phyloP scores from a whole-genome alignment of 2,329 filamentous ascomycete species.

The Pyrenophora tritici-repentis region DNA sequence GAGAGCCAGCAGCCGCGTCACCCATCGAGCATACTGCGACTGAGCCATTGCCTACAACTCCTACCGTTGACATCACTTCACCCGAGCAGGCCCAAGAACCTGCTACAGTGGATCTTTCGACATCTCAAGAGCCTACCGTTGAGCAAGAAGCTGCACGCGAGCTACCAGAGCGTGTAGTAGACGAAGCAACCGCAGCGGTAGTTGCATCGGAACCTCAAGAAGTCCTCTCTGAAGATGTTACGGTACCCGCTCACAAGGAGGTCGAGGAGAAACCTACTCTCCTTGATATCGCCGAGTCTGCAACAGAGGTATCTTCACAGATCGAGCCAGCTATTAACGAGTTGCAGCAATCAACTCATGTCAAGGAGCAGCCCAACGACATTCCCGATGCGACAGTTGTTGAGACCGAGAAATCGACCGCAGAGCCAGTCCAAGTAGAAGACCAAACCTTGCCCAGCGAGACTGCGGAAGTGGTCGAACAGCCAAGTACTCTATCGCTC shows the following conservation, averaged over 20 bases:
- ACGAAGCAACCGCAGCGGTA: conserved; percentile 7
- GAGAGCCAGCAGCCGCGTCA: background rate
- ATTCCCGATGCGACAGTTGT: background rate
- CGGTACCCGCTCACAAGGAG: conserved; percentile 28
- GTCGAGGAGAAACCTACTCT: conserved; percentile 21
- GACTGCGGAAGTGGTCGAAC: background rate
- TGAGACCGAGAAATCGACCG: background rate
- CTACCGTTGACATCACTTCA: background rate
- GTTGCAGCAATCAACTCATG: background rate
- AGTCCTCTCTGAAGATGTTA: conserved; percentile 19
- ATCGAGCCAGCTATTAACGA: background rate
- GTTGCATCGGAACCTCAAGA: conserved; percentile 14
- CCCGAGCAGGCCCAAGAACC: conserved; percentile 1
- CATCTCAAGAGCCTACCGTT: background rate
- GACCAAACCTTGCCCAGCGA: background rate
- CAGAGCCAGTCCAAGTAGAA: background rate
- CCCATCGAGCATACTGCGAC: background rate
- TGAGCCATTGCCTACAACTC: conserved; percentile 1
- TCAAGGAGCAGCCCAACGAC: background rate
- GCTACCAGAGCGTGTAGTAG: background rate
- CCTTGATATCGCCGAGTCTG: conserved; percentile 8
- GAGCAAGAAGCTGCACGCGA: background rate
- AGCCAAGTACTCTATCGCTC: background rate
- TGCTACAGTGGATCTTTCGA: background rate
- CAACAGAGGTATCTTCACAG: background rate